Percentiles rank a stretch among this genome's conserved stretches.
Evolutionary conservation across 257 asterid genomes (phyloP).

Genomic region (Lavandula angustifolia): DNA sequence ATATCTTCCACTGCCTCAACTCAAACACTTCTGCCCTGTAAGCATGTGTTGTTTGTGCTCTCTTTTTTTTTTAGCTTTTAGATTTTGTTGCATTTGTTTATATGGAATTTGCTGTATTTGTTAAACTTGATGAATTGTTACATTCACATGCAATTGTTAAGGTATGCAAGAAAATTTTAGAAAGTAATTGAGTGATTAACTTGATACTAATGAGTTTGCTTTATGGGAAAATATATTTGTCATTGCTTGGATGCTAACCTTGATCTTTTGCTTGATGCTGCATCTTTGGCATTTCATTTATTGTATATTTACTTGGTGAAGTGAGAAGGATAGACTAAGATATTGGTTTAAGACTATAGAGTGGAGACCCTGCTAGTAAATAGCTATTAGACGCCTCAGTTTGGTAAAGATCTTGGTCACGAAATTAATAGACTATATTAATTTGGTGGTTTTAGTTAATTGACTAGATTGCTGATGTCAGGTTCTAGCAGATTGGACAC

Average conservation of each 20-base stretch:
- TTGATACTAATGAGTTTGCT: neutral
- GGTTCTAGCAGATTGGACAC: too few relatives aligned
- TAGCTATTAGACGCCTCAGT: too few relatives aligned
- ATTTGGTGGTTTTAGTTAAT: too few relatives aligned
- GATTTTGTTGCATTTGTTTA: slow-evolving; percentile 58
- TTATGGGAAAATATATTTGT: neutral
- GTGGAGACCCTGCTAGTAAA: too few relatives aligned
- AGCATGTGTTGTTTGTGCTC: slow-evolving; percentile 58
- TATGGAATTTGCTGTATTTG: slow-evolving; percentile 51
- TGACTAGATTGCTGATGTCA: too few relatives aligned
- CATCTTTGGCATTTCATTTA: slow-evolving; percentile 17
- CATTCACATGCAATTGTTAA: slow-evolving; percentile 30
- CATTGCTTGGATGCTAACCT: slow-evolving; percentile 5
- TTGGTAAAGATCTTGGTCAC: too few relatives aligned
- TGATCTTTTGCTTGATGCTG: slow-evolving; percentile 14
- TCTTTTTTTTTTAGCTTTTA: slow-evolving; percentile 31
- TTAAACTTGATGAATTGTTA: slow-evolving; percentile 34
- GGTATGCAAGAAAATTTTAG: slow-evolving; percentile 33
- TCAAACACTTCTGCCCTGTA: slow-evolving; percentile 63
- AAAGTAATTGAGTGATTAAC: slow-evolving; percentile 16
- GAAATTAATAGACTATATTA: too few relatives aligned
- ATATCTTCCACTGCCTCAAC: slow-evolving; percentile 53
- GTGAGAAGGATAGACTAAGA: neutral
- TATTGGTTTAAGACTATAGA: neutral
- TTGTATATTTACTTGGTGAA: neutral